phyloP scores from a whole-genome alignment of 2,329 filamentous ascomycete genomes.

The Penicillium thymicola region DNA sequence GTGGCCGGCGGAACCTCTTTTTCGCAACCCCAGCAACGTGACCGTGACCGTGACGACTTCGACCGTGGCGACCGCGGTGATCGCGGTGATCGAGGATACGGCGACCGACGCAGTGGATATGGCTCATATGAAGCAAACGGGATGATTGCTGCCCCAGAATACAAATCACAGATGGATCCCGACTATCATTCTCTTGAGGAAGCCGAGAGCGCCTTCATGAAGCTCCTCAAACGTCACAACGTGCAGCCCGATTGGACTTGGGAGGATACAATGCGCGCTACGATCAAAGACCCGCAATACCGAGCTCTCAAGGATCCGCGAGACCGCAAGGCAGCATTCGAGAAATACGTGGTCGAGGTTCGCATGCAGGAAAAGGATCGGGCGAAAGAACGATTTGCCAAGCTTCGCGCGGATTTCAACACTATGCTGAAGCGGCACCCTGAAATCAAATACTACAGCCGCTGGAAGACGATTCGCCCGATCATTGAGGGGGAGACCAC shows the following conservation, averaged over 20 bases:
- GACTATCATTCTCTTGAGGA: slow-evolving; percentile 79
- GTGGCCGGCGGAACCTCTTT: slow-evolving; percentile 56
- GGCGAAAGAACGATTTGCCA: slow-evolving; percentile 86
- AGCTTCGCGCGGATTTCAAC: slow-evolving; percentile 88
- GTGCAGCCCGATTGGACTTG: slow-evolving; percentile 91
- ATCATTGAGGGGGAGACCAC: slow-evolving; percentile 95
- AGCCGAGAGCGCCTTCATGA: slow-evolving; percentile 88
- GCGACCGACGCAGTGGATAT: slow-evolving; percentile 49
- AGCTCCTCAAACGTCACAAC: slow-evolving; percentile 77
- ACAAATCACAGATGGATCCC: slow-evolving; percentile 58
- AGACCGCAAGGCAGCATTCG: slow-evolving; percentile 85
- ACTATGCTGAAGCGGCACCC: slow-evolving; percentile 95
- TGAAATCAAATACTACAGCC: slow-evolving; percentile 94
- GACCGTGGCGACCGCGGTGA: slow-evolving; percentile 30
- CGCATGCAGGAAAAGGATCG: slow-evolving; percentile 90
- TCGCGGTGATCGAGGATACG: slow-evolving; percentile 20
- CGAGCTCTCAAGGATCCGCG: slow-evolving; percentile 89
- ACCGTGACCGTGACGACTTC: slow-evolving; percentile 48
- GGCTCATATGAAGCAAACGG: slow-evolving; percentile 42
- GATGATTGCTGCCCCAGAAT: slow-evolving; percentile 35
- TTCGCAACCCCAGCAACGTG: slow-evolving; percentile 36
- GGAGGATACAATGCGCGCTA: slow-evolving; percentile 81
- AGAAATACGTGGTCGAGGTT: slow-evolving; percentile 90
- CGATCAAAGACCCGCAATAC: slow-evolving; percentile 88
- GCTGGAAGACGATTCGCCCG: slow-evolving; percentile 92